Conservation (phyloP, 805 yeast genomes). For the Monosporozyma aerobia region DNA sequence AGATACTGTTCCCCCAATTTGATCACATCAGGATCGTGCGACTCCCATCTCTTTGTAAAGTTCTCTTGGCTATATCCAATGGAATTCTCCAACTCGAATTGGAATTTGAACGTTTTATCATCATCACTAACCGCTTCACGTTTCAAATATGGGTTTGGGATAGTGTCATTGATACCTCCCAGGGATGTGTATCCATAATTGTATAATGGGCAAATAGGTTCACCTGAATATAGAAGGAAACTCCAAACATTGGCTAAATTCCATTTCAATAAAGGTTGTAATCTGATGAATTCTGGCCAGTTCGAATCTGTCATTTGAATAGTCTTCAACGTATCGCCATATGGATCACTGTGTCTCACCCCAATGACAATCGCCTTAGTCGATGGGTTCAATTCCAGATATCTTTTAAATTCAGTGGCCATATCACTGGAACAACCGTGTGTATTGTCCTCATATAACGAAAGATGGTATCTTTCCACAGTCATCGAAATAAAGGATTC, state of each 20-base stretch:
- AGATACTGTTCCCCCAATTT: slow-evolving; percentile 4
- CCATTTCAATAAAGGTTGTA: slow-evolving; percentile 90
- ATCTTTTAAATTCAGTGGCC: slow-evolving; percentile 62
- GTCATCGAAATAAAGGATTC: slow-evolving; percentile 55
- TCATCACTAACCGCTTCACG: neutral
- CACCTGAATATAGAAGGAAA: slow-evolving; percentile 50
- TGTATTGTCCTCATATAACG: slow-evolving; percentile 29
- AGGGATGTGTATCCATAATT: slow-evolving; percentile 82
- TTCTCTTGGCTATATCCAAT: slow-evolving; percentile 6
- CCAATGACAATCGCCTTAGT: slow-evolving; percentile 81
- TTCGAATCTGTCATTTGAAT: slow-evolving; percentile 76
- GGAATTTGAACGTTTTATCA: slow-evolving; percentile 8
- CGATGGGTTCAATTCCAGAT: slow-evolving; percentile 41
- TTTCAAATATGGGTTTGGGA: slow-evolving; percentile 55
- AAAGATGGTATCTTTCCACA: slow-evolving; percentile 44
- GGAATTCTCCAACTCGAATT: slow-evolving; percentile 22
- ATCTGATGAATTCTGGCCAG: slow-evolving; percentile 81
- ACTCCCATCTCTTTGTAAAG: slow-evolving; percentile 7
- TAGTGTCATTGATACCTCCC: slow-evolving; percentile 69
- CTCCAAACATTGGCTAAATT: slow-evolving; percentile 77
- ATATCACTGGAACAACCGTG: slow-evolving; percentile 29
- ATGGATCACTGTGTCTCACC: slow-evolving; percentile 81
- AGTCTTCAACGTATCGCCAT: slow-evolving; percentile 46
- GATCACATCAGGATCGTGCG: neutral
- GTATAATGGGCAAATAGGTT: slow-evolving; percentile 67